Conservation (phyloP, 345 rosid species). For the Linum trigynum region DNA sequence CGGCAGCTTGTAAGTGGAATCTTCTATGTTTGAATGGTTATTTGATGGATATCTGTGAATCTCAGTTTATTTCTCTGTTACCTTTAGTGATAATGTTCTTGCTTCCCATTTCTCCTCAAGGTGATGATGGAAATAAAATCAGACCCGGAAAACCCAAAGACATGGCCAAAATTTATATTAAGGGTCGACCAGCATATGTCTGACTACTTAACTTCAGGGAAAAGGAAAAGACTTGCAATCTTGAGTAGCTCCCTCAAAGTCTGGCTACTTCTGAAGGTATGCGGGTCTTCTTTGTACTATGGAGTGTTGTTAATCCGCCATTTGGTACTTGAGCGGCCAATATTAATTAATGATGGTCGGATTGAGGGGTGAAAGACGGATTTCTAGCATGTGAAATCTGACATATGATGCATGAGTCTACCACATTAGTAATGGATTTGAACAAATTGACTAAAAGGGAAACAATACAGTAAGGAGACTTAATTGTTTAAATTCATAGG, state of each 20-base stretch:
- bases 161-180: conserved; percentile 79
- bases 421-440: no score
- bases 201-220: conserved; percentile 69
- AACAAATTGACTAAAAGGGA: no score
- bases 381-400: no score
- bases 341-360: background rate
- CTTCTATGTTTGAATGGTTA: background rate
- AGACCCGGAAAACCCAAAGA: conserved; percentile 59
- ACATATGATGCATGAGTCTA: no score
- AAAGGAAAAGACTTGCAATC: conserved; percentile 69
- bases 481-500: no score
- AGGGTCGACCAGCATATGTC: conserved; percentile 87
- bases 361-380: no score
- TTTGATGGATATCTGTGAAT: background rate
- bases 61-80: background rate
- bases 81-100: background rate
- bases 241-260: conserved; percentile 91
- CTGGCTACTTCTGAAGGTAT: conserved; percentile 89
- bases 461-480: no score
- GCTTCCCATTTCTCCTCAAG: conserved; percentile 25
- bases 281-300: background rate
- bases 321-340: no score
- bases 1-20: conserved; percentile 62
- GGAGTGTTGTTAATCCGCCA: no score
- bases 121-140: conserved; percentile 52